Base-by-base conservation (phyloP, 2,329 filamentous ascomycete genomes). In the Xylaria sp. region DNA sequence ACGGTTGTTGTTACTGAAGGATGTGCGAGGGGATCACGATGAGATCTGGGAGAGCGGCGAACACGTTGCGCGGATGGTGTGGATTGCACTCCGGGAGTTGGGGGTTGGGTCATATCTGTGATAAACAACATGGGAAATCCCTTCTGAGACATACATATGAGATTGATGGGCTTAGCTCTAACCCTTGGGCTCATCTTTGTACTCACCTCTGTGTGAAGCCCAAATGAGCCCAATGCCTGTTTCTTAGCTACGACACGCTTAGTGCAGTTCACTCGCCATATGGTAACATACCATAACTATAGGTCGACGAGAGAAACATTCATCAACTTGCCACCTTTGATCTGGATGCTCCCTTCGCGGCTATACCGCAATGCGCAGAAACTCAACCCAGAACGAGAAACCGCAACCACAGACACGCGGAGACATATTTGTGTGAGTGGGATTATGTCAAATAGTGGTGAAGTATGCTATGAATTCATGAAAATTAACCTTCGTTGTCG, bases 11-110 rank as follows among this genome's bases (percentile, higher is more conserved):
- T 75, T 74, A 61, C 81, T 74, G 33, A 78, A 73, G 64, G 80
- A 85, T 67, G 71, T 88, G 53, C 74, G 72, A 8, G 89, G 86
- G 4, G 79, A 78, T 37, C 90, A 92, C 74, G 84, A 91, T 74
- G 82, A 83, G 65, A 78, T 89, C 2, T 90, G 87, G 86, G 71
- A 83, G 71, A 80, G 85, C 60, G 88, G 88, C 15, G 72, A 72
- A 33, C 83, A 87, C 67, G 73, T 90, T 49, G 85, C 83, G 27
- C 75, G 76, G 53, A 74, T 84, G 17, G 72, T 84, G 41, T 48
- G 61, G 53, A 52, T 67, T 61, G 63, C 64, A 4, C 54, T 74
- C 43, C 58, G 17, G 55, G 33, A 63, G 47, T 40, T 71, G 13
- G 38, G 25, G 23, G 48, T 15, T 23, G 37, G 37, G 27, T 21